Evolutionary conservation across 1,139 yeast genomes (phyloP), one percentile per base, ranked within the genome.

Genomic region (Tardiomyces depauwii): DNA sequence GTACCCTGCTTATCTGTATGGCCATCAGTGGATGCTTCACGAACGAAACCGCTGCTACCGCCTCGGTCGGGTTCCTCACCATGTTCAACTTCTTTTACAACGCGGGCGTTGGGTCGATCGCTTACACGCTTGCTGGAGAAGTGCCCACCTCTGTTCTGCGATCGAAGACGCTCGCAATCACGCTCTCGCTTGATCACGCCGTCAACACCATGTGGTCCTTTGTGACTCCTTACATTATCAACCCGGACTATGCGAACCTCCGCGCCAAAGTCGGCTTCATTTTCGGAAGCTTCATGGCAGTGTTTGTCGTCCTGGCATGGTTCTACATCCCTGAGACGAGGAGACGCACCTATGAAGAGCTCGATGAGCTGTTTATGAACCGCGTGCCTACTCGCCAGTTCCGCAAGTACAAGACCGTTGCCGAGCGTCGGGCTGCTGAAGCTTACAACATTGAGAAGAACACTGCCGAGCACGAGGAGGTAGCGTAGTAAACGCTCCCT

Each of bases 301-400:
- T 79, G 45, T 86, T 86, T 0, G 80, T 79, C 68, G 76, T 80
- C 66, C 55, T 80, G 59, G 86, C 80, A 2, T 66, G 79, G 49
- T 77, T 80, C 74, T 72, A 78, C 65, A 66, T 80, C 45, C 85
- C 87, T 2, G 88, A 81, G 59, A 80, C 88, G 14, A 80, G 80
- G 63, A 76, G 78, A 19, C 70, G 78, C 55, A 79, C 87, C 0
- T 71, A 80, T 60, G 87, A 80, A 63, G 88, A 81, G 59, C 72
- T 81, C 62, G 86, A 80, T 57, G 84, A 79, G 44, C 83, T 80
- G 30, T 81, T 81, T 55, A 54, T 52, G 14, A 51, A 59, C 38
- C 52, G 58, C n/a, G 60, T 63, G 18, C 52, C 57, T n/a, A 76
- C 67, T 1, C 61, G 68, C 51, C 51, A 57, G 40, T 64, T 64